Conservation (phyloP, 768 basidiomycete species). For the Naganishia onofrii region DNA sequence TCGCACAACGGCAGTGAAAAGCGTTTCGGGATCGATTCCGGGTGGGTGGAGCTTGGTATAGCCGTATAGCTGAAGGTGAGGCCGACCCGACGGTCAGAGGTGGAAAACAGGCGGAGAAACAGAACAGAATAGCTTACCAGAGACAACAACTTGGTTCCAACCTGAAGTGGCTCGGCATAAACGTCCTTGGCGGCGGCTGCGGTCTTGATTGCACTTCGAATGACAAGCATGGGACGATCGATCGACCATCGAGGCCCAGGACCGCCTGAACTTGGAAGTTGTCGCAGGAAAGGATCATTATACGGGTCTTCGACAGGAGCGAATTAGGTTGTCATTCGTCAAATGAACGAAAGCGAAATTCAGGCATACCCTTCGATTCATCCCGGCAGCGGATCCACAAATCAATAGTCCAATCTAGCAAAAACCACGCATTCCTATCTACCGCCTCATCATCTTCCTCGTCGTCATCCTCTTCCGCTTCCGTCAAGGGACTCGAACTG, state of each 20-base stretch:
- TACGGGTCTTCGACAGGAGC: not conserved
- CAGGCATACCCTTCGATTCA: not conserved
- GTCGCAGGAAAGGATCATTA: not conserved
- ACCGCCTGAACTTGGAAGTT: slow-evolving; percentile 10
- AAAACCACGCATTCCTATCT: slow-evolving; percentile 9
- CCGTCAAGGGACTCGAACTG: slow-evolving; percentile 18
- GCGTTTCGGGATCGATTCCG: slow-evolving; percentile 12
- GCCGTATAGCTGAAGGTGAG: not conserved
- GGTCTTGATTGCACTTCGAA: not conserved
- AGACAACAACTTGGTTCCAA: slow-evolving; percentile 4
- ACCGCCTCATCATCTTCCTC: slow-evolving; percentile 25
- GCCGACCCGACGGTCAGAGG: not conserved
- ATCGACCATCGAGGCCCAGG: slow-evolving; percentile 18
- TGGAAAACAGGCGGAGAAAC: not conserved
- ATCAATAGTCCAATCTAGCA: slow-evolving; percentile 18
- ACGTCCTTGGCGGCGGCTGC: not conserved
- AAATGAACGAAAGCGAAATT: not conserved
- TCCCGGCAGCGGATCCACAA: slow-evolving; percentile 1
- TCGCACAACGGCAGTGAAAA: not conserved
- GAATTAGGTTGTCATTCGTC: not conserved
- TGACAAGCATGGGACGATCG: not conserved
- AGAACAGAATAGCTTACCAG: slow-evolving; percentile 9
- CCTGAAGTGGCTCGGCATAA: slow-evolving; percentile 5
- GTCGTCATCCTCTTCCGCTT: slow-evolving; percentile 8
- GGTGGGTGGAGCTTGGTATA: slow-evolving; percentile 10